These are phyloP conservation scores for Waltiozyma sp. DNA, from an alignment of 1,139 yeast genomes.

Conservation along the genomic window DNA sequence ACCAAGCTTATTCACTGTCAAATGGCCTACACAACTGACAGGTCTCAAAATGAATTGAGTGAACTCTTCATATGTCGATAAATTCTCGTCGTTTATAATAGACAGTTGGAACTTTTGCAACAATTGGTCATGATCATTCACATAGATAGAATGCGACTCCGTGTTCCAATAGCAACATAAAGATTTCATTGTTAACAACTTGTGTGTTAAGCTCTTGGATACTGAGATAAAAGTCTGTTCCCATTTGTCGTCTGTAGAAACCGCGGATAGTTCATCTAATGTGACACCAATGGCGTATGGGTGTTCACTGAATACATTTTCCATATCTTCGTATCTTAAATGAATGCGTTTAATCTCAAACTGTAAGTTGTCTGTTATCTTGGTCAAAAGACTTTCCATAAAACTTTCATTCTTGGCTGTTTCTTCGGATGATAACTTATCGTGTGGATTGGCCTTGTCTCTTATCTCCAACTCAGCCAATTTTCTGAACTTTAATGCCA, in stretches of 20 bases:
- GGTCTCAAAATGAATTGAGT: conserved; percentile 73
- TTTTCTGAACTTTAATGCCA: conserved; percentile 53
- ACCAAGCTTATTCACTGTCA: conserved; percentile 71
- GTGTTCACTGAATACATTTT: conserved; percentile 42
- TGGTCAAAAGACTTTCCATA: conserved; percentile 78
- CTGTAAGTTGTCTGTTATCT: conserved; percentile 87
- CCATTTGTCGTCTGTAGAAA: conserved; percentile 83
- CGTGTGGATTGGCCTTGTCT: conserved; percentile 31
- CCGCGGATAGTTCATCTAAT: conserved; percentile 79
- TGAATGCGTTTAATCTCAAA: conserved; percentile 90
- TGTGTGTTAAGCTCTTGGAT: conserved; percentile 57
- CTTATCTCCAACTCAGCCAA: conserved; percentile 59
- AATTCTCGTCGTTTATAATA: conserved; percentile 24
- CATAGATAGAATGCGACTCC: conserved; percentile 38
- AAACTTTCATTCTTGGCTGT: conserved; percentile 58
- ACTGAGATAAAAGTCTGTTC: conserved; percentile 73
- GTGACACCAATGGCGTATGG: conserved; percentile 84
- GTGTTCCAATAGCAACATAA: conserved; percentile 85
- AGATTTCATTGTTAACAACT: conserved; percentile 64
- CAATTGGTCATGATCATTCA: conserved; percentile 33
- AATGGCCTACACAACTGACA: conserved; percentile 77
- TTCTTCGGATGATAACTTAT: conserved; percentile 31
- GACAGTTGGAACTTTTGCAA: conserved; percentile 31
- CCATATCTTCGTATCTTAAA: conserved; percentile 77
- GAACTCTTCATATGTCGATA: conserved; percentile 17